Evolutionary conservation across 352 stramenopile genomes (phyloP), one percentile per base, ranked within the genome.

Genomic region (Globisporangium irregulare): DNA sequence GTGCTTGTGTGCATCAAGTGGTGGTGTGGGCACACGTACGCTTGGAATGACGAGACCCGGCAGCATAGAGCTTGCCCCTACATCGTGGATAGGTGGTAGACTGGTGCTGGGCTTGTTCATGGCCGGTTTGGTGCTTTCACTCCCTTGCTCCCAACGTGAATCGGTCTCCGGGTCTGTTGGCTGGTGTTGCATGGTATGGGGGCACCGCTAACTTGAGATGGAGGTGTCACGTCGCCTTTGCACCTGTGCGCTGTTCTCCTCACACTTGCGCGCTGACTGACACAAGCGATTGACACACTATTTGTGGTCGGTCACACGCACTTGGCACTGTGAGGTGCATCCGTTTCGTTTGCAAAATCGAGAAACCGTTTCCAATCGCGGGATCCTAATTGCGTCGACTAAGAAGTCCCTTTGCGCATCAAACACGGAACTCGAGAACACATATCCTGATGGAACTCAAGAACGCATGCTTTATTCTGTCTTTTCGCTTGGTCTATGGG

Each of bases 11-110:
- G 24, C n/a, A 36, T 34, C 38, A 10, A 48, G 46, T 24, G 61
- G 65, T 3, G 58, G 58, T 14, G 32, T 70, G 22, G 46, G 29
- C 32, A 58, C 54, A 46, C 29, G 66, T 7, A 22, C 38, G n/a
- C 8, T 64, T 10, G 67, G 55, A 36, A 27, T 7, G 1, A 60
- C 25, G 7, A 73, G 34, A 1, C 55, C 43, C 0, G 68, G 68
- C 34, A 73, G 24, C 46, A 32, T 29, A 4, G 64, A 41, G 27
- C 6, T 32, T 50, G 20, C 3, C 12, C 1, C 32, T 5, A 15
- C 48, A 24, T 57, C 48, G 58, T 54, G 32, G 64, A 69, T 69
- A 7, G 56, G 55, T 14, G 64, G 64, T 4, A 69, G 56, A 20
- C 25, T 54, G n/a, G 27, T 59, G 20, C 15, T 48, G 3, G 64